Base-by-base conservation (phyloP, 148 eudicot genomes). In the Rhododendron williamsianum region DNA sequence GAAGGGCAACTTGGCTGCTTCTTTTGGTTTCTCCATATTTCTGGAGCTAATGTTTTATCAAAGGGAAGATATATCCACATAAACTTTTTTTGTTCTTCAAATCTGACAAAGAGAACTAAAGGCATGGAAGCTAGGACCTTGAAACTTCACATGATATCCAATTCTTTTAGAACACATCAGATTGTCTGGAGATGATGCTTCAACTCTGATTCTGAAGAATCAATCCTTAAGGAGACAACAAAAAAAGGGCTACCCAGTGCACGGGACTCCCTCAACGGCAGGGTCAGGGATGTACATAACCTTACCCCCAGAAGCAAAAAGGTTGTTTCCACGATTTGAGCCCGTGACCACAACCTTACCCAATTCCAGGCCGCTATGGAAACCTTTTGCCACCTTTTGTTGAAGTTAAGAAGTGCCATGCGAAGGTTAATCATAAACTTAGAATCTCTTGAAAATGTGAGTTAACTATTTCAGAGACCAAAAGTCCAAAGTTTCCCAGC, bases 21-120 rank as follows among this genome's bases (percentile, higher is more conserved):
- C 36, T 12, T 78, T 78, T 78, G 30, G 48, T 78, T 78, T 46
- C 33, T 46, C 81, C 81, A 78, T 25, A 48, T n/a, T 79, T 78
- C 58, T 78, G 19, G 56, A 79, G 27, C 82, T 49, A 30, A 15
- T 27, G 27, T 49, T 27, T 48, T 33, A 49, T 25, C 82, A 13
- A 79, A 15, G 1, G 82, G 23, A 79, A 51, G 38, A 49, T n/a
- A 27, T 33, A 79, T 30, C 21, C 60, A 5, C 8, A 48, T 3
- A 77, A 46, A 76, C 3, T 1, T 43, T 43, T 45, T 43, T 19
- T 8, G 3, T 77, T n/a, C 9, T 77, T 21, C 25, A 27, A n/a
- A 48, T 48, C 81, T 25, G 13, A 33, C 19, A 48, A 19, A 77
- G n/a, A 48, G 58, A 48, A 30, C 9, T 6, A 35, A 48, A 52